Conservation (phyloP, 257 asterid species). For the Fraxinus cuspidata region DNA sequence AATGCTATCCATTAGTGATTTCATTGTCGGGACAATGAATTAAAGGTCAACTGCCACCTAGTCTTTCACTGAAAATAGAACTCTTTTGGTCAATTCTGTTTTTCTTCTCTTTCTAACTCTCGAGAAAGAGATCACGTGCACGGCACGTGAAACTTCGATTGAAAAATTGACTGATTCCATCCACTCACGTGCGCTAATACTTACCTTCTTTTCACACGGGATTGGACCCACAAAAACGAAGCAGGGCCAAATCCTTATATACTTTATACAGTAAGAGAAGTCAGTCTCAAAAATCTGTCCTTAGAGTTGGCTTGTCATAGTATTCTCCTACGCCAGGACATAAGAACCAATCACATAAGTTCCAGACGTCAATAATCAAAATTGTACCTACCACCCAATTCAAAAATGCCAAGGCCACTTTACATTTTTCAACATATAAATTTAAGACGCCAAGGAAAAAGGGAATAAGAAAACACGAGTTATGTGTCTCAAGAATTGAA, state of each 20-base stretch:
- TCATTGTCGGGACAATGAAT: no score
- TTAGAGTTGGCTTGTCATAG: not conserved
- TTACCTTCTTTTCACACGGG: not conserved
- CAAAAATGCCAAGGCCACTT: not conserved
- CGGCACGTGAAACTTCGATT: not conserved
- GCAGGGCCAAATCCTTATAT: not conserved
- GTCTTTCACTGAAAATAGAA: not conserved
- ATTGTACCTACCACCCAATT: not conserved
- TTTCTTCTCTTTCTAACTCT: not conserved
- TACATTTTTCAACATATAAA: not conserved
- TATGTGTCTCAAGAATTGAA: not conserved
- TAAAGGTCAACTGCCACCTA: no score
- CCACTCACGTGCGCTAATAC: not conserved
- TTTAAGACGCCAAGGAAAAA: not conserved
- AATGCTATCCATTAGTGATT: no score
- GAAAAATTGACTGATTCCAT: not conserved
- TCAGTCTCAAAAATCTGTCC: conserved; percentile 2
- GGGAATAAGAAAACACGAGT: not conserved
- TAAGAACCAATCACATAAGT: not conserved
- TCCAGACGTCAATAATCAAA: not conserved
- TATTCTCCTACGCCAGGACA: not conserved
- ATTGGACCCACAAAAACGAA: not conserved
- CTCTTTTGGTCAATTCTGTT: not conserved
- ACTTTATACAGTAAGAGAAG: not conserved
- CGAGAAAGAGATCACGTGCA: not conserved